Base-by-base conservation (phyloP, 495 filamentous ascomycete genomes). In the Cryomyces minteri region DNA sequence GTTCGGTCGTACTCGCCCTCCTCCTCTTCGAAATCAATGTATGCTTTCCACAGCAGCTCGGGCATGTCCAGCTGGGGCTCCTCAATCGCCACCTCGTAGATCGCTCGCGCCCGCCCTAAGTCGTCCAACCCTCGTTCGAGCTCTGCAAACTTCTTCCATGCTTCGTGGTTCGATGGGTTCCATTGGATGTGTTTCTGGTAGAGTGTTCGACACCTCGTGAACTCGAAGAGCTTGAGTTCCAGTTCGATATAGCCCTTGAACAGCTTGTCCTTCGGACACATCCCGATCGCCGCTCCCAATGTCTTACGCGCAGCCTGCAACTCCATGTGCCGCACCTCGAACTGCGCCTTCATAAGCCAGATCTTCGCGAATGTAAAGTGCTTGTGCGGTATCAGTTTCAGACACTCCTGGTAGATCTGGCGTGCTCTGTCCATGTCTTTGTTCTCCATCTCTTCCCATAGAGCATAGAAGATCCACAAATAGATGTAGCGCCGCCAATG, bases 401-500 rank as follows among this genome's bases (percentile, higher is more conserved):
- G 64, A 49, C 84, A 93, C 50, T 88, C 82, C 46, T 82, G 70
- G 65, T 94, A 96, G 52, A 98, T 84, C 54, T 94, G 82, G 30
- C 83, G 74, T 6, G 88, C 86, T 33, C 92, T 78, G 18, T 80
- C 72, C 33, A 76, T 58, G 53, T 96, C 87, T 51, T 80, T 79
- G 28, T 74, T 74, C 45, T 86, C 80, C 68, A 80, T 76, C 56
- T 96, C 90, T 59, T 95, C 88, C 76, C 80, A 96, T 12, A 94
- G 62, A 1, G 92, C 90, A 62, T 98, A 98, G 66, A 95, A 94
- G 40, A 95, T 76, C 82, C 88, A 98, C 4, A 98, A 72, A 60
- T 94, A 98, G 49, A 98, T 93, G 58, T 98, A 98, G 28, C 90
- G 69, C 47, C 90, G 72, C 90, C 90, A 98, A 62, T 96, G 88